Evolutionary conservation across 2,329 filamentous ascomycete species (phyloP).

Genomic region (Sordariomycetes sp.): DNA sequence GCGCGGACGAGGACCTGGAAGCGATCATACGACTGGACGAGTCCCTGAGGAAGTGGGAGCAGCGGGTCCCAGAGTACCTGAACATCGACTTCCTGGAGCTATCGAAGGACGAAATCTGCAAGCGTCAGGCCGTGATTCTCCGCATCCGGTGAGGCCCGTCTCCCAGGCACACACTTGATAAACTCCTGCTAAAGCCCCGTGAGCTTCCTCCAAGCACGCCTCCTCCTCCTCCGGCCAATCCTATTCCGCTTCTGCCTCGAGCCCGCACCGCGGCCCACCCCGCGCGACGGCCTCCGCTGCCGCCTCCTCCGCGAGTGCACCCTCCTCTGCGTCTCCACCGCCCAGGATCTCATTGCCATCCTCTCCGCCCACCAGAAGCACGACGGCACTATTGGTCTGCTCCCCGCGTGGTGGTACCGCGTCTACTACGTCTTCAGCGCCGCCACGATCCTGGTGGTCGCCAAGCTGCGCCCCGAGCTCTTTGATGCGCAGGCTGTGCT

Average conservation of each 20-base stretch:
- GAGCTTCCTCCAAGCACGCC: conserved; percentile 22
- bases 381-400: conserved; percentile 19
- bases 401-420: conserved; percentile 28
- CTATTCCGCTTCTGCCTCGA: conserved; percentile 20
- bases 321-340: conserved; percentile 20
- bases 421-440: conserved; percentile 25
- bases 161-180: background rate
- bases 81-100: conserved; percentile 8
- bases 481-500: conserved; percentile 16
- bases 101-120: conserved; percentile 12
- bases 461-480: conserved; percentile 20
- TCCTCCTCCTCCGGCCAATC: conserved; percentile 20
- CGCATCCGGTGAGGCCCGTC: conserved; percentile 17
- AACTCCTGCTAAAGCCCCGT: background rate
- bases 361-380: conserved; percentile 17
- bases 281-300: conserved; percentile 12
- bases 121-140: conserved; percentile 20
- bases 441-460: conserved; percentile 22
- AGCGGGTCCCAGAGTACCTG: conserved; percentile 15
- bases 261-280: conserved; percentile 7
- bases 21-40: conserved; percentile 20
- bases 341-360: conserved; percentile 19
- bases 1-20: conserved; percentile 15
- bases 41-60: conserved; percentile 19
- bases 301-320: conserved; percentile 21